Evolutionary conservation across 2,329 filamentous ascomycete species (phyloP).

Genomic region (Cladosporium sp.): DNA sequence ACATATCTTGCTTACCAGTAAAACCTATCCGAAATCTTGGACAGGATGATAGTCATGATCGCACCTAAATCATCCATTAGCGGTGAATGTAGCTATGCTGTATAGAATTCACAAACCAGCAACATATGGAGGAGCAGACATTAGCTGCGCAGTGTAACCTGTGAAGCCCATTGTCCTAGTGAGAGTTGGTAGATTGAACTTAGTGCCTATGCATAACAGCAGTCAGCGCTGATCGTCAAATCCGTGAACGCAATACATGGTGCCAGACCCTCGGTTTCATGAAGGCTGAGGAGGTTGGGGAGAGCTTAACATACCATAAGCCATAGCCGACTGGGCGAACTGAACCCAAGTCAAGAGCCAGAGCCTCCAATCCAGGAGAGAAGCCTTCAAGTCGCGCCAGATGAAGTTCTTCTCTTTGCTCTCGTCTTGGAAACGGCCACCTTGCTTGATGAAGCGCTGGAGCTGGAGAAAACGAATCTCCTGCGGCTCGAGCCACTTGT

Average conservation of each 20-base stretch:
- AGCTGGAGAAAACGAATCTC: constrained; percentile 15
- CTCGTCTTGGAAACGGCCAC: constrained; percentile 8
- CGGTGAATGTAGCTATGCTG: no score
- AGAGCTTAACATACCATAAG: not conserved
- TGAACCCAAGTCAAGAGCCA: constrained; percentile 10
- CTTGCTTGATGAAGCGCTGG: constrained; percentile 8
- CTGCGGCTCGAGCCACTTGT: constrained; percentile 51
- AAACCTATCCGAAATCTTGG: constrained; percentile 27
- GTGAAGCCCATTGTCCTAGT: constrained; percentile 21
- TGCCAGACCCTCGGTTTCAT: no score
- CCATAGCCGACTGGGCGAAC: constrained; percentile 5
- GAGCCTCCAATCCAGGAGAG: constrained; percentile 5
- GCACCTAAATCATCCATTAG: no score
- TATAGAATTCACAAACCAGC: no score
- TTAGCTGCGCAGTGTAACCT: constrained; percentile 19
- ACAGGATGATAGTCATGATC: constrained; percentile 25
- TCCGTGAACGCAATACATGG: no score
- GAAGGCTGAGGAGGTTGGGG: not conserved
- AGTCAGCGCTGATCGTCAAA: no score
- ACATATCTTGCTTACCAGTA: constrained; percentile 17
- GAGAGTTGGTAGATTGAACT: constrained; percentile 16
- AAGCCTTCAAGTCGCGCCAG: constrained; percentile 11
- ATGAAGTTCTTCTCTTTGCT: constrained; percentile 7
- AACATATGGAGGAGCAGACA: constrained; percentile 26
- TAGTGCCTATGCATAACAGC: no score